Conservation (phyloP, 139 green algal genomes). For the Volvox africanus region DNA sequence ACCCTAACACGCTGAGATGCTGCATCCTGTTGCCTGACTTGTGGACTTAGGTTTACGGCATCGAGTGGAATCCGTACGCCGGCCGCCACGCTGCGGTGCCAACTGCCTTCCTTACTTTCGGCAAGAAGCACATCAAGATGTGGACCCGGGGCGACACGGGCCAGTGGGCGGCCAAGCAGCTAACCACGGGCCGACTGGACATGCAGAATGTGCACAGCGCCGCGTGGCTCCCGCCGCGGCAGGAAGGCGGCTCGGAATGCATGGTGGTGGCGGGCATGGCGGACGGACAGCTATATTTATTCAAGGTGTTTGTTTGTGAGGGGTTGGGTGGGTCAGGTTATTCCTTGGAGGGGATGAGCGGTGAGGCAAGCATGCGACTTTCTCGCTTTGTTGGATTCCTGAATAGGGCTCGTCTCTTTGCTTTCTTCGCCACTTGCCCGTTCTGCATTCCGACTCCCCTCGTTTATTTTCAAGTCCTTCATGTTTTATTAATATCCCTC, state of each 20-base stretch:
- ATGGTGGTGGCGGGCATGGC: slow-evolving; percentile 71
- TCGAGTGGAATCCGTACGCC: slow-evolving; percentile 76
- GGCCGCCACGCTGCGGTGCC: slow-evolving; percentile 36
- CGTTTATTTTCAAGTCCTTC: neutral
- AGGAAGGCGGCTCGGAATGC: slow-evolving; percentile 46
- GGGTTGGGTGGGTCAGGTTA: neutral
- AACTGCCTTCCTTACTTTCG: slow-evolving; percentile 69
- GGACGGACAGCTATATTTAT: slow-evolving; percentile 72
- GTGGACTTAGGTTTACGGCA: slow-evolving; percentile 71
- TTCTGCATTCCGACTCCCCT: neutral
- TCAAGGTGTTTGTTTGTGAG: slow-evolving; percentile 60
- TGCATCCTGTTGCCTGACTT: neutral
- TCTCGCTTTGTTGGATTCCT: no score
- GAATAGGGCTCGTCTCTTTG: no score
- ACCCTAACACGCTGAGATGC: neutral
- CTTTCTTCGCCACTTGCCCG: neutral
- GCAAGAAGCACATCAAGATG: slow-evolving; percentile 76
- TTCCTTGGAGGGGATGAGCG: neutral
- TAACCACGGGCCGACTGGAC: slow-evolving; percentile 66
- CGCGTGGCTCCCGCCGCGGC: slow-evolving; percentile 65
- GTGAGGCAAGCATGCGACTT: no score
- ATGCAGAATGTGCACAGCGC: slow-evolving; percentile 73
- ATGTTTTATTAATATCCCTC: neutral
- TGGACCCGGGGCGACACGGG: slow-evolving; percentile 46
- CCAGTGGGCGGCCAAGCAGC: slow-evolving; percentile 60